Evolutionary conservation across 2,329 filamentous ascomycete genomes (phyloP).

Genomic region (Penicillium janthinellum): DNA sequence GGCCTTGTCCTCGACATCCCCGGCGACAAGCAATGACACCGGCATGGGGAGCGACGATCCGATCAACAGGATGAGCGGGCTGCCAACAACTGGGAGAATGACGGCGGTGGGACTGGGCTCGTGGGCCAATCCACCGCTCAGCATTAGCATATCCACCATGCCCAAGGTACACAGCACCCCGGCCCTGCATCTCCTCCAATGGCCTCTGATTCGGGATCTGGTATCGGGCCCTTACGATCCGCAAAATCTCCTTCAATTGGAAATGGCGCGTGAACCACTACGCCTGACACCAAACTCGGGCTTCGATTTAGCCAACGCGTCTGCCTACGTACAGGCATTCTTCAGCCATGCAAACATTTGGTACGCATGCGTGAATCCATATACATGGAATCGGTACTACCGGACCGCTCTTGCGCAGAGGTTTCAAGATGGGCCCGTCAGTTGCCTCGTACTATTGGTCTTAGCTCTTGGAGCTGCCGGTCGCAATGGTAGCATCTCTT

Average conservation of each 20-base stretch:
- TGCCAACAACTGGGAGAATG: constrained; percentile 32
- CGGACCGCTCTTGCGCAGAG: constrained; percentile 72
- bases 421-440: constrained; percentile 77
- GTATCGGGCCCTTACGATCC: constrained; percentile 77
- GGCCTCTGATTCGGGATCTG: constrained; percentile 75
- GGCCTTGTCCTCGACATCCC: constrained; percentile 61
- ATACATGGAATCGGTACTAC: constrained; percentile 76
- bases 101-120: constrained; percentile 69
- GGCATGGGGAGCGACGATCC: constrained; percentile 60
- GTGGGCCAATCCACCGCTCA: constrained; percentile 59
- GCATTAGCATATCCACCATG: constrained; percentile 77
- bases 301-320: constrained; percentile 73
- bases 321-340: constrained; percentile 75
- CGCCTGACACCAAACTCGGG: constrained; percentile 60
- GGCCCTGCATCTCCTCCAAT: constrained; percentile 67
- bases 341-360: constrained; percentile 81
- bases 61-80: constrained; percentile 38
- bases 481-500: constrained; percentile 73
- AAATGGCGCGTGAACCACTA: constrained; percentile 77
- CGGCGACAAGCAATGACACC: constrained; percentile 66
- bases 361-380: constrained; percentile 84
- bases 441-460: constrained; percentile 78
- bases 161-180: constrained; percentile 82
- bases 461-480: constrained; percentile 76
- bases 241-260: constrained; percentile 77